Evolutionary conservation across 345 rosid species (phyloP), one percentile per base, ranked within the genome.

Genomic region (Gossypium ekmanianum): DNA sequence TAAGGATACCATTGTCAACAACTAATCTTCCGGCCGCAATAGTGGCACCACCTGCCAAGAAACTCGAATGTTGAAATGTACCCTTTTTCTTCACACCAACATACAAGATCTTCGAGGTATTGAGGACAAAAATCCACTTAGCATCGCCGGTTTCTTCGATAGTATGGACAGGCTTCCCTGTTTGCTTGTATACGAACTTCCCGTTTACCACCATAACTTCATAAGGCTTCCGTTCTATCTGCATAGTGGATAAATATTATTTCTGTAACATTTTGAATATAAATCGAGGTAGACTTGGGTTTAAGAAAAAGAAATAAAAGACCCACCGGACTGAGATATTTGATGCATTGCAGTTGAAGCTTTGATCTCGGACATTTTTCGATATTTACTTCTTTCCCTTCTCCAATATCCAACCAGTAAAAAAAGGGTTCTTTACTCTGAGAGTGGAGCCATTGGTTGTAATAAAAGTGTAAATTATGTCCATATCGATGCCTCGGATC

Each of bases 381-480:
- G 51, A 91, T 85, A 82, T 84, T 89, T 61, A 88, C 90, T 83
- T 91, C 98, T 76, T 80, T 91, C 24, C 99, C 99, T 81, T 95
- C 99, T 5, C 98, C 99, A 34, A 93, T 87, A 81, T 95, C 97
- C 79, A 95, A 81, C 99, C 99, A 93, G 85, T 93, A 95, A 82
- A 95, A 95, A 85, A 95, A 95, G 74, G 99, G 99, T 82, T 95
- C 97, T 84, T 89, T 88, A 43, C 97, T 89, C 77, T 89, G 93
- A 71, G 91, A 90, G 29, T 87, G 86, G 75, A 86, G 88, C 99
- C 98, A 93, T 12, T 84, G 80, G n/a, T 67, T 83, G 76, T 88
- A 90, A 83, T 95, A 93, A 76, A 88, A 91, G 70, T 91, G 97
- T 47, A 95, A 78, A 84, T 91, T 95, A 74, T 93, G 98, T 48